phyloP scores from a whole-genome alignment of 2,329 filamentous ascomycete genomes.

The Diaporthe sp. region DNA sequence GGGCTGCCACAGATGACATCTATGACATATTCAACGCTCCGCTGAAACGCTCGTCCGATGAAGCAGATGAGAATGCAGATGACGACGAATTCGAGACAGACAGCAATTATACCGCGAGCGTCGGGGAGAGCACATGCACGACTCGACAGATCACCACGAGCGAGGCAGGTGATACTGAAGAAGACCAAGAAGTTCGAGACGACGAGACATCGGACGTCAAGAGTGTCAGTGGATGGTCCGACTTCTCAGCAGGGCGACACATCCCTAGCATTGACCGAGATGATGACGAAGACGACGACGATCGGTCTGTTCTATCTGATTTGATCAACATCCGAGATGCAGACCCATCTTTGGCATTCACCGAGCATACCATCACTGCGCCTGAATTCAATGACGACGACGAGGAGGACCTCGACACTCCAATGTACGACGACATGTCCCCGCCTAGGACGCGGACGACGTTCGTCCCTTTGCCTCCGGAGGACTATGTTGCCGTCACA shows the following conservation, averaged over 20 bases:
- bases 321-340: constrained; percentile 55
- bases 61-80: constrained; percentile 62
- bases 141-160: constrained; percentile 74
- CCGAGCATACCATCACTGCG: constrained; percentile 42
- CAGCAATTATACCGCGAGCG: constrained; percentile 81
- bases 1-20: constrained; percentile 95
- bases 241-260: constrained; percentile 83
- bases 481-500: constrained; percentile 86
- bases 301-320: constrained; percentile 52
- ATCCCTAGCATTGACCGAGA: constrained; percentile 64
- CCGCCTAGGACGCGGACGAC: constrained; percentile 70
- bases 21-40: constrained; percentile 98
- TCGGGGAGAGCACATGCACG: constrained; percentile 85
- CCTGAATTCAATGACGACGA: constrained; percentile 51
- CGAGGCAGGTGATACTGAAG: constrained; percentile 57
- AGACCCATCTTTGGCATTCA: constrained; percentile 46
- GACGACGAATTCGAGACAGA: constrained; percentile 82
- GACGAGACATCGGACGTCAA: constrained; percentile 70
- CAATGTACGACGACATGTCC: constrained; percentile 51
- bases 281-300: constrained; percentile 56
- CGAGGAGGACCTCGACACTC: constrained; percentile 60
- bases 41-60: constrained; percentile 58
- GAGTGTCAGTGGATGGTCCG: constrained; percentile 87
- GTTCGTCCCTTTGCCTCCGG: constrained; percentile 86
- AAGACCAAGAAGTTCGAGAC: constrained; percentile 57